Base-by-base conservation (phyloP, 2,329 filamentous ascomycete genomes). In the Monosporascus sp. region DNA sequence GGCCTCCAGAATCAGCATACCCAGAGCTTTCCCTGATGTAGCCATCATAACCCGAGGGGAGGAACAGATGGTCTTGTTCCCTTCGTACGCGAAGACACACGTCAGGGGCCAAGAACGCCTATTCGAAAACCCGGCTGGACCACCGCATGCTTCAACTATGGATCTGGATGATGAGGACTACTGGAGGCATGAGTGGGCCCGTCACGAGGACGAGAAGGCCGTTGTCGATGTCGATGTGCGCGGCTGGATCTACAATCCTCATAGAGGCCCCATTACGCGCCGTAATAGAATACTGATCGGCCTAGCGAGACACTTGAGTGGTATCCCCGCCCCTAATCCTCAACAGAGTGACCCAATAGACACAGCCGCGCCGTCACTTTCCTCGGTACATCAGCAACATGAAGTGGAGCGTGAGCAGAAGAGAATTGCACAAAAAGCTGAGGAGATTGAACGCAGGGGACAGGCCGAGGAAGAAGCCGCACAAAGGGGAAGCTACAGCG, bases 1-100 rank as follows among this genome's bases (percentile, higher is more conserved):
- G 8, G 53, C 61, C n/a, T 60, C 65, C 45, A 71, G 70, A 56
- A 69, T 74, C 20, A 72, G 77, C 45, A 88, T 89, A 31, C 87
- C 90, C 0, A 88, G 87, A 1, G 83, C 87, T 1, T 97, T 96
- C 65, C 90, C 91, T 0, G 87, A 96, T 61, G 88, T 90, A 18
- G 83, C 87, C n/a, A 88, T 96, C 55, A 82, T 88, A 17, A 81
- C 85, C 11, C 86, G 85, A 56, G 92, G 90, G 14, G 83, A 90
- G 55, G 91, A 97, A 68, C 90, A 97, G 73, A 90, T 99, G 85
- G 83, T 99, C 9, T 69, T 99, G 24, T 99, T 99, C 62, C 94
- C 94, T 0, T 97, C 90, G 50, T 99, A 99, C 68, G 90, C 90
- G 8, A 85, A 92, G 65, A 79, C 79, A 56, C 87, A 95, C 67